Evolutionary conservation across 2,329 filamentous ascomycete genomes (phyloP), one percentile per base, ranked within the genome.

Genomic region (Cytospora leucostoma): DNA sequence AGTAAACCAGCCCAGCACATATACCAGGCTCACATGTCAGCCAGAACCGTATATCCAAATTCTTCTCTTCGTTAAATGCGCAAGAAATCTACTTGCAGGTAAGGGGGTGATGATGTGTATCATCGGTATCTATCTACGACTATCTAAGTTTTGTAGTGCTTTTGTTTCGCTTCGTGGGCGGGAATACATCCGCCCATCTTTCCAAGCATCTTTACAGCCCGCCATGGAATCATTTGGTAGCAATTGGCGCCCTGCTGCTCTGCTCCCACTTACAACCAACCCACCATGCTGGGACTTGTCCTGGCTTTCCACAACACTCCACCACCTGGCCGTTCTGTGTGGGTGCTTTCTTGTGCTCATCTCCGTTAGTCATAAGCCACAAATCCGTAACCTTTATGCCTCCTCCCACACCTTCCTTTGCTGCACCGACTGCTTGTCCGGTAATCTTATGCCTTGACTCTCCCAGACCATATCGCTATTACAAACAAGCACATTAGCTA

Each of bases 91-190:
- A 63, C 17, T 34, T 47, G 55, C 55, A 44, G n/a, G n/a, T 47
- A 47, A 47, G 44, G 44, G 12, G 40, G 63, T 56, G 60, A 63
- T 65, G 63, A 65, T 65, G 63, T 63, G 63, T 53, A 65, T 65
- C 63, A 65, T 52, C 63, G 63, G 60, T 65, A 65, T 65, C 63
- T 65, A 65, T 63, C 63, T 65, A 65, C 60, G 60, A 56, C 63
- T 65, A 65, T 65, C 63, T 65, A 65, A 63, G 56, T 17, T 38
- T 63, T 33, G 38, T 49, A 52, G 52, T 49, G 59, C 44, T 17
- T 54, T 40, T 58, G 21, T 33, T 61, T 1, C 15, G 33, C 10
- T 44, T 15, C 12, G 47, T 47, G 32, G 56, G 50, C 17, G 44
- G 34, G 52, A n/a, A 56, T 53, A 61, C 38, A 58, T 32, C 38